Percentiles rank a stretch among this genome's conserved stretches.
Conservation (phyloP, 129 eudicot genomes). For the Tagetes patula region DNA sequence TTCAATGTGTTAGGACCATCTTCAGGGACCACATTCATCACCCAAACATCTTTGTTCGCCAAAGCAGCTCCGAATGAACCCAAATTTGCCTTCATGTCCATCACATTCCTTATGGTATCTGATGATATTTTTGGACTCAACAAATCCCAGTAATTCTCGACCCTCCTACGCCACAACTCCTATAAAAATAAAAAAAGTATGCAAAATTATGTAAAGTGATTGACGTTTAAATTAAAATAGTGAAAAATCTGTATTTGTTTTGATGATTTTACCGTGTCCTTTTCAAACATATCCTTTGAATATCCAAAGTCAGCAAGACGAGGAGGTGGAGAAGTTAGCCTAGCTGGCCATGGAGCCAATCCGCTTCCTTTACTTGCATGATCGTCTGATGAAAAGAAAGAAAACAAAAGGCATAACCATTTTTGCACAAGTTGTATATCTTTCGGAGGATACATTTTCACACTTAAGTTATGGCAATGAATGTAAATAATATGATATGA, state of each 20-base stretch:
- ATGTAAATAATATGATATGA: slow-evolving; percentile 13
- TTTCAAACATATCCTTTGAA: slow-evolving; percentile 76
- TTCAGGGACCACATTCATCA: slow-evolving; percentile 92
- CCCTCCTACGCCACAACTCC: slow-evolving; percentile 85
- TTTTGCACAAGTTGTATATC: background rate
- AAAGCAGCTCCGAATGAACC: slow-evolving; percentile 99
- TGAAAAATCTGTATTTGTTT: background rate
- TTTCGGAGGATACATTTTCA: slow-evolving; percentile 6
- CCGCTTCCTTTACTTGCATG: slow-evolving; percentile 84
- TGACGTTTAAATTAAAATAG: background rate
- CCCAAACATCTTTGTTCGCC: slow-evolving; percentile 90
- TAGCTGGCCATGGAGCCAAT: slow-evolving; percentile 97
- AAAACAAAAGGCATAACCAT: slow-evolving; percentile 1
- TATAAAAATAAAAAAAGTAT: slow-evolving; percentile 26
- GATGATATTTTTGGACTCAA: slow-evolving; percentile 79
- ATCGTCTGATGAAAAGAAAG: slow-evolving; percentile 56
- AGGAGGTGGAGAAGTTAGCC: slow-evolving; percentile 90
- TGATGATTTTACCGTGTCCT: slow-evolving; percentile 63
- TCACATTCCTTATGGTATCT: slow-evolving; percentile 78
- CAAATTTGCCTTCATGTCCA: slow-evolving; percentile 97
- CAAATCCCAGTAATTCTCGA: slow-evolving; percentile 81
- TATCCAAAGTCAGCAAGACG: slow-evolving; percentile 97
- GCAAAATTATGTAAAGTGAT: background rate
- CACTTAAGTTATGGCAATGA: slow-evolving; percentile 8
- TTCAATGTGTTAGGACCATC: slow-evolving; percentile 97